Base-by-base conservation (phyloP, 2,329 filamentous ascomycete species). In the Fusarium xyrophilum region DNA sequence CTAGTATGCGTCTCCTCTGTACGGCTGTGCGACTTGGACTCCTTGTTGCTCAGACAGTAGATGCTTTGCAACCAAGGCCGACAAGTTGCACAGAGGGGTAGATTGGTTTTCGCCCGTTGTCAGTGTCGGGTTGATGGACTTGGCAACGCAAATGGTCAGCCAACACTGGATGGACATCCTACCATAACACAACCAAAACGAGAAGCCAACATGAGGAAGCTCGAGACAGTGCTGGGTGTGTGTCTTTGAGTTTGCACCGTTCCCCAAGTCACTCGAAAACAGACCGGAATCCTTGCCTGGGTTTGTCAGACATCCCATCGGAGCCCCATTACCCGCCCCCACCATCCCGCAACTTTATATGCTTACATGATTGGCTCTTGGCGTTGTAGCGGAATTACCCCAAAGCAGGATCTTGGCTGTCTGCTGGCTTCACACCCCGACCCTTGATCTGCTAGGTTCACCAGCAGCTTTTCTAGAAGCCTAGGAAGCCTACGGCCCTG, bases 221-320 rank as follows among this genome's bases (percentile, higher is more conserved):
- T 46, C 51, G 44, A 63, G 56, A 59, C 72, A 69, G 71, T 74
- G 46, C 55, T 53, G 38, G n/a, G 28, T 44, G 33, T 30, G n/a
- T n/a, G n/a, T n/a, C n/a, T 12, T 48, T 17, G 23, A 59, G 50
- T 46, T 75, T 72, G 67, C 75, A 77, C 74, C 74, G 76, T 77
- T 43, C 32, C 25, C 33, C 57, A 73, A 62, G 73, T 76, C 69
- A 70, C 70, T 76, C 76, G 75, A 76, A 76, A 75, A 77, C 73
- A 67, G 73, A 76, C 74, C 77, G 76, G 74, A 77, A 76, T 59
- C 71, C 68, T 67, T 70, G 71, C 63, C 68, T 67, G 50, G 52
- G 60, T 60, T 58, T 56, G 65, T 68, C 64, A 70, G 71, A 68
- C 65, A 56, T 67, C 48, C 53, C 67, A 67, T 72, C 60, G 63